phyloP scores from a whole-genome alignment of 192 early-diverging fungal species.

The Podila horticola region DNA sequence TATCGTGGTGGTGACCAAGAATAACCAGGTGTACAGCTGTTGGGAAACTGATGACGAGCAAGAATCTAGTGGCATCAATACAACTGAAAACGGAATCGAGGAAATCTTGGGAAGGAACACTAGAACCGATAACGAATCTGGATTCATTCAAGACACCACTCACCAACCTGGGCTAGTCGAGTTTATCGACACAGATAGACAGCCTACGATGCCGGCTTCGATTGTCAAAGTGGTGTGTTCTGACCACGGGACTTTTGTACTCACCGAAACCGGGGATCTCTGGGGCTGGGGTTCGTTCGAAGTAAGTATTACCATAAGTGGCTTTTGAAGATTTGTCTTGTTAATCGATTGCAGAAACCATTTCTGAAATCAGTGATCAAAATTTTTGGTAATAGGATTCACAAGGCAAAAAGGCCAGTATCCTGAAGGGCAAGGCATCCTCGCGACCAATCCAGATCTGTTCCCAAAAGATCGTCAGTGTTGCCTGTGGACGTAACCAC shows the following conservation, averaged over 20 bases:
- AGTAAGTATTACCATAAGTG: background rate
- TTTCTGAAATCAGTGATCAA: background rate
- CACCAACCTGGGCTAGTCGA: slow-evolving; percentile 25
- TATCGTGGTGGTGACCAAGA: slow-evolving; percentile 31
- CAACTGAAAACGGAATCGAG: slow-evolving; percentile 4
- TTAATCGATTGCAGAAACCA: background rate
- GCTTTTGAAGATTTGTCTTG: background rate
- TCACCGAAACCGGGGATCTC: slow-evolving; percentile 31
- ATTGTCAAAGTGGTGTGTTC: slow-evolving; percentile 31
- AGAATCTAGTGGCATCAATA: background rate
- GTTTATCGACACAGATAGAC: background rate
- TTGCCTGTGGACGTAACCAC: slow-evolving; percentile 37
- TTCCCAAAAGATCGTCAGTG: slow-evolving; percentile 14
- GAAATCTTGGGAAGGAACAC: slow-evolving; percentile 13
- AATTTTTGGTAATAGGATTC: slow-evolving; percentile 10
- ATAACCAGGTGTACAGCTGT: slow-evolving; percentile 39
- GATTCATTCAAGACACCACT: slow-evolving; percentile 21
- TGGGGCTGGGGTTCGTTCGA: slow-evolving; percentile 45
- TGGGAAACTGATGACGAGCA: slow-evolving; percentile 17
- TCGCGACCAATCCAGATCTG: slow-evolving; percentile 24
- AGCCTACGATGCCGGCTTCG: background rate
- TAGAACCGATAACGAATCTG: background rate
- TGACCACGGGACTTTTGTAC: slow-evolving; percentile 25
- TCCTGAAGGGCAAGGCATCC: slow-evolving; percentile 6
- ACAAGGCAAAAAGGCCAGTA: slow-evolving; percentile 1